A percentile compares a stretch with the other conserved stretches of the same genome.
Evolutionary conservation across 129 eudicot species (phyloP).

Genomic region (Flaveria brownii): DNA sequence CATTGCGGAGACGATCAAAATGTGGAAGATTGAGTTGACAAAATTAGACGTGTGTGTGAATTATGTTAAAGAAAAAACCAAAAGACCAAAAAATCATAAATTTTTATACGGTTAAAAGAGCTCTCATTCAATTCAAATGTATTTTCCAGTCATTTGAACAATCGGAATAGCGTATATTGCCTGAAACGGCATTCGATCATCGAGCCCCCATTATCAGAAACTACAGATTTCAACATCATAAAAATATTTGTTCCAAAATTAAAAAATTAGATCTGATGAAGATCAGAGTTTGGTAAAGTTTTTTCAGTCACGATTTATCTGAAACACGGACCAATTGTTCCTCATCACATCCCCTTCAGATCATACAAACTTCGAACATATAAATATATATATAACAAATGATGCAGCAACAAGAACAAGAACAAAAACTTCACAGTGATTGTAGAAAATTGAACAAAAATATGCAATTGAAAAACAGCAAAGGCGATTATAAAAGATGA

Average conservation of each 20-base stretch:
- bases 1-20: slow-evolving; percentile 19
- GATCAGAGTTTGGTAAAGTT: slow-evolving; percentile 68
- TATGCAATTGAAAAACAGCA: too few species aligned
- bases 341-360: slow-evolving; percentile 57
- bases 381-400: too few species aligned
- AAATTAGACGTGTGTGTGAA: too few species aligned
- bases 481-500: too few species aligned
- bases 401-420: too few species aligned
- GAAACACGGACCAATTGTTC: slow-evolving; percentile 88
- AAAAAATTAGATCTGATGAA: slow-evolving; percentile 5
- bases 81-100: too few species aligned
- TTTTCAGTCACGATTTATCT: slow-evolving; percentile 64
- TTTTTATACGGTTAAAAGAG: neutral
- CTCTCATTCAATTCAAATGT: slow-evolving; percentile 47
- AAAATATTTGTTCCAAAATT: neutral
- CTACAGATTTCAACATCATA: neutral
- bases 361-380: neutral
- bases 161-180: slow-evolving; percentile 83
- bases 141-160: slow-evolving; percentile 32
- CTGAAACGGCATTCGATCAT: slow-evolving; percentile 59
- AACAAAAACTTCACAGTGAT: too few species aligned
- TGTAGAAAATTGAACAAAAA: too few species aligned
- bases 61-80: too few species aligned
- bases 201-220: slow-evolving; percentile 33
- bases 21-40: neutral